Percentiles rank a stretch among this genome's conserved stretches.
Conservation (phyloP, 345 rosid species). For the Salix viminalis region DNA sequence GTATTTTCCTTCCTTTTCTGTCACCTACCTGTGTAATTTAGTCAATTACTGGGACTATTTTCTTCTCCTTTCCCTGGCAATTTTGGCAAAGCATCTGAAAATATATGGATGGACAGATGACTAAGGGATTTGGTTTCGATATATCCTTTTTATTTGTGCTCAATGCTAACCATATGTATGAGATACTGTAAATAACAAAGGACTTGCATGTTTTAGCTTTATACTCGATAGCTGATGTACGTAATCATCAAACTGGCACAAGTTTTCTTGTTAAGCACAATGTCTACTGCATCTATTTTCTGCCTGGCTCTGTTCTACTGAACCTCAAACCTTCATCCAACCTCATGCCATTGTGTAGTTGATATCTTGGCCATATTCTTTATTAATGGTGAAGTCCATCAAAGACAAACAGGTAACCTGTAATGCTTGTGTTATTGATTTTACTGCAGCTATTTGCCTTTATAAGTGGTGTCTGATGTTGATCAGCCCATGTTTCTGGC, state of each 20-base stretch:
- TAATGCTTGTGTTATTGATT: conserved; percentile 79
- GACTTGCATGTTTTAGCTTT: background rate
- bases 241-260: background rate
- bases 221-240: background rate
- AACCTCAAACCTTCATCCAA: background rate
- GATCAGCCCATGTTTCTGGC: conserved; percentile 97
- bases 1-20: conserved; percentile 1
- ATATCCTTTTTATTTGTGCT: background rate
- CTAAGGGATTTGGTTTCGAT: background rate
- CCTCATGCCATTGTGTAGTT: background rate
- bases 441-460: conserved; percentile 92
- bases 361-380: background rate
- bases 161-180: background rate
- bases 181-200: background rate
- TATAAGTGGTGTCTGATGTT: conserved; percentile 86
- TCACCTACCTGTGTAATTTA: background rate
- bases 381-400: conserved; percentile 61
- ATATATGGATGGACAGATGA: background rate
- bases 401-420: conserved; percentile 96
- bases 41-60: background rate
- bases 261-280: background rate
- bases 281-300: background rate
- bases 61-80: background rate
- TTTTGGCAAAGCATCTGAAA: background rate
- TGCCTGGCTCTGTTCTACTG: background rate